These are phyloP conservation scores for Pichia cephalocereana DNA, from an alignment of 805 yeast species.

Conservation along the genomic window DNA sequence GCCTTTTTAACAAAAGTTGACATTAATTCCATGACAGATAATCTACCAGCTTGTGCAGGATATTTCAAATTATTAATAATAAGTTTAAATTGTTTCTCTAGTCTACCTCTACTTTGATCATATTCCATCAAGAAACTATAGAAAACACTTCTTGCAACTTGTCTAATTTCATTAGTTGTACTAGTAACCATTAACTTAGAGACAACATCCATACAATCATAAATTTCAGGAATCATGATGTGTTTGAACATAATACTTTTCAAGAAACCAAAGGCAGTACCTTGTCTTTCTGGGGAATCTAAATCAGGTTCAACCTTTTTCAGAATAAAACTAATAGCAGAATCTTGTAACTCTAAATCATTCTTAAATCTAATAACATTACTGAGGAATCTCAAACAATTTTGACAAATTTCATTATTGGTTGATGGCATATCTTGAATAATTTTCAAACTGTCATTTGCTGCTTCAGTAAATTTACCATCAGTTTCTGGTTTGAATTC, in stretches of 20 bases:
- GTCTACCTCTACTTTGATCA: constrained; percentile 81
- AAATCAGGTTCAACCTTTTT: constrained; percentile 74
- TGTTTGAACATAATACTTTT: constrained; percentile 69
- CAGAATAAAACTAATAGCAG: constrained; percentile 65
- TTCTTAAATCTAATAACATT: constrained; percentile 61
- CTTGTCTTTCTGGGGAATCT: constrained; percentile 83
- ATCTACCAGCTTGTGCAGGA: constrained; percentile 79
- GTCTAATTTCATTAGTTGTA: constrained; percentile 74
- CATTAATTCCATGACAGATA: constrained; percentile 82
- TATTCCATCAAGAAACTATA: constrained; percentile 86
- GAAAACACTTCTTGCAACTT: constrained; percentile 73
- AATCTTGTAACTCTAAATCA: constrained; percentile 55
- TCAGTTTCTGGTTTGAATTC: constrained; percentile 51
- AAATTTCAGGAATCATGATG: constrained; percentile 75
- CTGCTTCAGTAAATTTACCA: constrained; percentile 45
- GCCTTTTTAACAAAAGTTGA: constrained; percentile 62
- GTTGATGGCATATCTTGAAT: constrained; percentile 73
- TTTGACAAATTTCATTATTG: constrained; percentile 69
- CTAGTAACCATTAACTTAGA: constrained; percentile 83
- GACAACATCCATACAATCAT: constrained; percentile 77
- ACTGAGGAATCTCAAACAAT: constrained; percentile 65
- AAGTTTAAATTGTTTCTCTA: constrained; percentile 75
- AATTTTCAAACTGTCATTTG: constrained; percentile 51
- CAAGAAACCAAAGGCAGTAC: constrained; percentile 77
- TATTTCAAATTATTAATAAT: constrained; percentile 74